Evolutionary conservation across 78 protist genomes (phyloP), one percentile per base, ranked within the genome.

Genomic region (Speleostelium caveatum): DNA sequence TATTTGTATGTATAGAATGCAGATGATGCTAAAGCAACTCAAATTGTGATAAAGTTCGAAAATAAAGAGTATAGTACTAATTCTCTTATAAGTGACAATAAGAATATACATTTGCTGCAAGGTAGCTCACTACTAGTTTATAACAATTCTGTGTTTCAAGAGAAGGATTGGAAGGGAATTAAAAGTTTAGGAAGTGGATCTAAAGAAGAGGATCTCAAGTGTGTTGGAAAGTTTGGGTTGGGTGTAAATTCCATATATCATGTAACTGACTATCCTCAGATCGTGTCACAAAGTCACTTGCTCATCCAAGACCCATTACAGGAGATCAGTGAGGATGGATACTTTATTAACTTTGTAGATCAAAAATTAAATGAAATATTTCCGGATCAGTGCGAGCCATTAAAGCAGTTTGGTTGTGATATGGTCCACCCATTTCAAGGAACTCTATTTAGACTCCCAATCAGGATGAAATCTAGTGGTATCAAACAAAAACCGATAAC

Each of bases 141-240:
- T 24, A 77, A 65, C 19, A 65, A 77, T 36, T 10, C 74, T 1
- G 24, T 42, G 6, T 77, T 77, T 49, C 4, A 77, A 36, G 87
- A 65, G 35, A 49, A 65, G 0, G 87, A 77, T 65, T 77, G 87
- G 87, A 35, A 65, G 5, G 87, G 87, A 33, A 77, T 77, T 32
- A 8, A 14, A 2, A 51, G 33, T 22, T n/a, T 77, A 2, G 65
- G 87, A 2, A 51, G 24, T n/a, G 87, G 87, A 3, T 63, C 74
- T 10, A 77, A 77, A 77, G 53, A 77, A 32, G 35, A 22, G n/a
- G 73, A 77, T 65, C 5, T 77, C 12, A 77, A 77, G n/a, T 63
- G 63, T n/a, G 74, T 51, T 33, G 87, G 87, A 8, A 65, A 65
- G 22, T 77, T 77, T 65, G 87, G 87, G 10, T 49, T 77, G 56